A percentile compares a stretch with the other conserved stretches of the same genome.
phyloP scores from a whole-genome alignment of 768 basidiomycete genomes.

The Gelatoporia subvermispora region DNA sequence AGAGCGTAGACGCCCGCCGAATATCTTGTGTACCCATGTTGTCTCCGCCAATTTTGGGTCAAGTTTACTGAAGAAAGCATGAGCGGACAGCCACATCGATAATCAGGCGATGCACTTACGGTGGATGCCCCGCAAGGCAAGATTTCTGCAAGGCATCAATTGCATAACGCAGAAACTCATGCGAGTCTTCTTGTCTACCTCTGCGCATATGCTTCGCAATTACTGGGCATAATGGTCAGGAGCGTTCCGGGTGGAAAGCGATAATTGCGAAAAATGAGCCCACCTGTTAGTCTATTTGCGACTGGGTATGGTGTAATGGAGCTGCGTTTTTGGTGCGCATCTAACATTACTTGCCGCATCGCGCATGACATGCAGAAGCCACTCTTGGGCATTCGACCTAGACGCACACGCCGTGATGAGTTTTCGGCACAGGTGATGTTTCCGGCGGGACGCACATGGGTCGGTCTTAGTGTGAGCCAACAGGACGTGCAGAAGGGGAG shows the following conservation, averaged over 20 bases:
- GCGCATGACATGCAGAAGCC: conserved; percentile 80
- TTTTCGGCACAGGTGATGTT: not conserved
- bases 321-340: conserved; percentile 42
- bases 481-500: conserved; percentile 71
- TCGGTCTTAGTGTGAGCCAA: conserved; percentile 42
- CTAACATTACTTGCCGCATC: conserved; percentile 51
- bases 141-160: conserved; percentile 89
- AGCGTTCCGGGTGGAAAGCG: not conserved
- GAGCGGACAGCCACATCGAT: not conserved
- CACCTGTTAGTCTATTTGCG: conserved; percentile 66
- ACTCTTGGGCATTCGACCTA: conserved; percentile 36
- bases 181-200: conserved; percentile 96
- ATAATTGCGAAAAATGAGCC: conserved; percentile 6
- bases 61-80: conserved; percentile 46
- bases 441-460: conserved; percentile 47
- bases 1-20: conserved; percentile 88
- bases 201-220: conserved; percentile 88
- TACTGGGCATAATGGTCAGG: conserved; percentile 37
- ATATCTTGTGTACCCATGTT: conserved; percentile 92
- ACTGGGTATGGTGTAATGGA: conserved; percentile 64
- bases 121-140: conserved; percentile 64
- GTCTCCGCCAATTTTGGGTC: conserved; percentile 73
- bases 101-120: conserved; percentile 42
- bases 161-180: conserved; percentile 94
- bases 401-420: not conserved